A percentile compares a stretch with the other conserved stretches of the same genome.
Conservation (phyloP, 2,329 filamentous ascomycete species). For the Fusarium pseudograminearum region DNA sequence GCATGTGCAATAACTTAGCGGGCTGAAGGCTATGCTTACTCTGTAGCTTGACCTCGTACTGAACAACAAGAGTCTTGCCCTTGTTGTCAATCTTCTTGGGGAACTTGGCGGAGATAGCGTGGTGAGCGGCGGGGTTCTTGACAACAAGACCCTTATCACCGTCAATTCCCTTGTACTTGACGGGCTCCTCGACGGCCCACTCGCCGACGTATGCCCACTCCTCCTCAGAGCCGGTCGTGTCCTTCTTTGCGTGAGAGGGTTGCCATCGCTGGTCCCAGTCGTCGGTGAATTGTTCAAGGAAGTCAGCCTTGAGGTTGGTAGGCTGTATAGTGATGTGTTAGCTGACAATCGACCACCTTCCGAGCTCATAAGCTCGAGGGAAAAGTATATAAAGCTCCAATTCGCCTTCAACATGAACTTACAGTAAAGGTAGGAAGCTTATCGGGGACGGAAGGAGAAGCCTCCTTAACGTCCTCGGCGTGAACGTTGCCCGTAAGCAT, state of each 20-base stretch:
- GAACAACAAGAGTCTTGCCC: conserved; percentile 95
- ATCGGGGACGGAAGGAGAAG: conserved; percentile 64
- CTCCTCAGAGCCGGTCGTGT: conserved; percentile 78
- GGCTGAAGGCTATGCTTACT: conserved; percentile 66
- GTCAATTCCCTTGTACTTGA: conserved; percentile 89
- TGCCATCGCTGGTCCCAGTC: conserved; percentile 96
- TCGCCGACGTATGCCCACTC: conserved; percentile 98
- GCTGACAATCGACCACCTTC: conserved; percentile 38
- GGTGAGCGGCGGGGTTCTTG: conserved; percentile 97
- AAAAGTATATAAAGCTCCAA: conserved; percentile 6
- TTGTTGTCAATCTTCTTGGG: conserved; percentile 96
- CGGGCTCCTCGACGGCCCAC: conserved; percentile 96
- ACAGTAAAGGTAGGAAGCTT: conserved; percentile 89
- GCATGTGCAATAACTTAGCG: neutral
- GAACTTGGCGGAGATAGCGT: conserved; percentile 99
- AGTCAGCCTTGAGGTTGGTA: conserved; percentile 87
- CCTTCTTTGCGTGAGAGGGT: conserved; percentile 96
- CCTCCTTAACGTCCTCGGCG: conserved; percentile 69
- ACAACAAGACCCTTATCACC: conserved; percentile 97
- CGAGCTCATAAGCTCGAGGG: neutral
- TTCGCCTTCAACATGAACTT: conserved; percentile 57
- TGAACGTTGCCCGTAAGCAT: conserved; percentile 76
- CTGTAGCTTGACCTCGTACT: conserved; percentile 99
- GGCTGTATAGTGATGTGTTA: conserved; percentile 70
- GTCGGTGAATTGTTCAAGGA: conserved; percentile 98